phyloP scores from a whole-genome alignment of 306 rosid genomes.

The Prunus campanulata region DNA sequence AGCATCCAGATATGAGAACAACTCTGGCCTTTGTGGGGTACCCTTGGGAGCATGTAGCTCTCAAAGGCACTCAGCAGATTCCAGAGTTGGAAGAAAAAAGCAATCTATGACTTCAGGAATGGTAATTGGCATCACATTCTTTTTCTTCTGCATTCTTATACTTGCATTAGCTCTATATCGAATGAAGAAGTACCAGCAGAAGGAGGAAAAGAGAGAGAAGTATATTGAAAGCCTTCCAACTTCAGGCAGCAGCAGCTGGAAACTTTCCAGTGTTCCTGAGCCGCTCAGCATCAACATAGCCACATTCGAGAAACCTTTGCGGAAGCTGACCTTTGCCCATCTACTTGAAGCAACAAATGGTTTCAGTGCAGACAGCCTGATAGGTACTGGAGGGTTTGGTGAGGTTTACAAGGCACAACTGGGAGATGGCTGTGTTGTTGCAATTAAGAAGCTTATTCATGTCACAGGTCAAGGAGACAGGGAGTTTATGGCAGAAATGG shows the following conservation, averaged over 20 bases:
- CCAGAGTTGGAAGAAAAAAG: conserved; percentile 29
- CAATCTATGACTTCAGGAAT: conserved; percentile 40
- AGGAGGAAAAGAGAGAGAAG: conserved; percentile 45
- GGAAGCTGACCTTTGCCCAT: conserved; percentile 67
- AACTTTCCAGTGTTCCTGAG: conserved; percentile 61
- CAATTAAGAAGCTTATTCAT: conserved; percentile 74
- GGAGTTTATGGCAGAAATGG: conserved; percentile 92
- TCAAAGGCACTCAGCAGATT: conserved; percentile 20
- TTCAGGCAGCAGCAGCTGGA: conserved; percentile 75
- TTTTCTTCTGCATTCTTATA: conserved; percentile 39
- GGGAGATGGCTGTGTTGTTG: conserved; percentile 66
- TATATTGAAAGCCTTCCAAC: conserved; percentile 71
- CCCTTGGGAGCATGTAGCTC: conserved; percentile 48
- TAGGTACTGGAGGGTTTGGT: conserved; percentile 86
- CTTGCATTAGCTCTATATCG: conserved; percentile 41
- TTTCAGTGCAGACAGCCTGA: conserved; percentile 66
- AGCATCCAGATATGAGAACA: conserved; percentile 62
- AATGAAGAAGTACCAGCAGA: conserved; percentile 29
- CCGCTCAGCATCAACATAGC: conserved; percentile 74
- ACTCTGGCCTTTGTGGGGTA: conserved; percentile 68
- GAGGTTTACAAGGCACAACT: conserved; percentile 77
- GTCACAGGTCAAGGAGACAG: conserved; percentile 82
- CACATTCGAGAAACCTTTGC: conserved; percentile 67
- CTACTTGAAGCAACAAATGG: conserved; percentile 84
- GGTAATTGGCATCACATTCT: conserved; percentile 39